phyloP scores from a whole-genome alignment of 2,329 filamentous ascomycete species.

The Paecilomyces formosus region DNA sequence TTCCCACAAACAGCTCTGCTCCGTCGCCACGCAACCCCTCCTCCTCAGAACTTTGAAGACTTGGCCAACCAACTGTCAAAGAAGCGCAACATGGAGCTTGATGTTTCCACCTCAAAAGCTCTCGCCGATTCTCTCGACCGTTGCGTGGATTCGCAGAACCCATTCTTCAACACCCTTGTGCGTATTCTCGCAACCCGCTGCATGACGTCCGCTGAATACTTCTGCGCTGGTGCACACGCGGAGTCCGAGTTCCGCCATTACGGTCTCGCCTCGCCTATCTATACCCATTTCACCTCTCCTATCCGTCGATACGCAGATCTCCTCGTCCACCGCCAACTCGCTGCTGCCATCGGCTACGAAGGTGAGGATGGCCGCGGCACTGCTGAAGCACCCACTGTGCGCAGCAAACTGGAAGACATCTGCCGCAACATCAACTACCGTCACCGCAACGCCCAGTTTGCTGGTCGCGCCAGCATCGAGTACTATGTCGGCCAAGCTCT shows the following conservation, averaged over 20 bases:
- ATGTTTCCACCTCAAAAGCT: constrained; percentile 81
- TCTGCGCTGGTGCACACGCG: constrained; percentile 86
- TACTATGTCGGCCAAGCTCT: constrained; percentile 98
- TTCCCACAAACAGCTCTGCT: constrained; percentile 95
- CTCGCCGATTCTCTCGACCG: constrained; percentile 84
- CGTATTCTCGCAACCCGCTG: constrained; percentile 96
- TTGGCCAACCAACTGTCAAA: constrained; percentile 83
- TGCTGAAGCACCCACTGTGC: constrained; percentile 69
- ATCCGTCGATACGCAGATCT: constrained; percentile 98
- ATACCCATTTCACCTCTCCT: constrained; percentile 96
- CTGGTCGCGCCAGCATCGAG: constrained; percentile 86
- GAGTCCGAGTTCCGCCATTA: constrained; percentile 96
- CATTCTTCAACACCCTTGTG: constrained; percentile 97
- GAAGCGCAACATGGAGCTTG: constrained; percentile 73
- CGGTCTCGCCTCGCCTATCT: constrained; percentile 90
- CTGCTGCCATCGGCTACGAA: constrained; percentile 87
- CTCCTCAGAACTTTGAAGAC: constrained; percentile 94
- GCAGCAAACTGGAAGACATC: constrained; percentile 79
- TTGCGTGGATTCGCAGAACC: constrained; percentile 71
- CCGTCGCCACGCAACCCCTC: constrained; percentile 83
- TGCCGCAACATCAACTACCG: constrained; percentile 98
- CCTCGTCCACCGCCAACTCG: constrained; percentile 86
- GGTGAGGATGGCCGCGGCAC: constrained; percentile 46
- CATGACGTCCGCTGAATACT: constrained; percentile 99
- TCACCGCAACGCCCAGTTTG: constrained; percentile 94